Percentiles rank a stretch among this genome's conserved stretches.
Evolutionary conservation across 2,329 filamentous ascomycete species (phyloP).

Genomic region (Neoascochyta sp.): DNA sequence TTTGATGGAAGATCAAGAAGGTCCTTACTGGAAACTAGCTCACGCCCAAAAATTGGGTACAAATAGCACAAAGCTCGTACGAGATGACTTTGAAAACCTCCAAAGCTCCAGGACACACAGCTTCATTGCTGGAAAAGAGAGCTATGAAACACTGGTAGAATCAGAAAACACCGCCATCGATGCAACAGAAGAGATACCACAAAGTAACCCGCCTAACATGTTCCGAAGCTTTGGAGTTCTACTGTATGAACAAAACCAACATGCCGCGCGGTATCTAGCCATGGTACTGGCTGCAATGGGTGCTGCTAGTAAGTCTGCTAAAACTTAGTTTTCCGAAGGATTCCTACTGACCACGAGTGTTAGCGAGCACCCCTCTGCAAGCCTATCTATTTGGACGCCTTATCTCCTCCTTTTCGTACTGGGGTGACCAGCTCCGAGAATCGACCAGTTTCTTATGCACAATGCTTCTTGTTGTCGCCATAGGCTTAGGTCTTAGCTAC

Average conservation of each 20-base stretch:
- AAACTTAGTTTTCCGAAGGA: background rate
- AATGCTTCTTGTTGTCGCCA: conserved; percentile 19
- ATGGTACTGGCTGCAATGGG: conserved; percentile 18
- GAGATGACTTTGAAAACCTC: background rate
- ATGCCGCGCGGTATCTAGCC: conserved; percentile 11
- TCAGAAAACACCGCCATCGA: conserved; percentile 2
- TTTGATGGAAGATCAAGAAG: conserved; percentile 56
- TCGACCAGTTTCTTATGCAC: conserved; percentile 44
- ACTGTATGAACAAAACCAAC: conserved; percentile 16
- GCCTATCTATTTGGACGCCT: conserved; percentile 22
- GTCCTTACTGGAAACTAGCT: conserved; percentile 64
- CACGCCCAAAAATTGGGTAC: conserved; percentile 73
- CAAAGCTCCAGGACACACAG: conserved; percentile 36
- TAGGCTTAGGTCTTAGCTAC: conserved; percentile 19
- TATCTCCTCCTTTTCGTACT: conserved; percentile 20
- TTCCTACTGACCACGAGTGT: background rate
- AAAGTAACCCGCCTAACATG: background rate
- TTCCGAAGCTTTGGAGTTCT: conserved; percentile 9
- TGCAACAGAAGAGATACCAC: conserved; percentile 36
- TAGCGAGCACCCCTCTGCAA: conserved; percentile 19
- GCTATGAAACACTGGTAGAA: conserved; percentile 11
- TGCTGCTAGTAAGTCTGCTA: conserved; percentile 19
- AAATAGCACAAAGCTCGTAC: conserved; percentile 34
- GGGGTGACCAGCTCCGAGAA: conserved; percentile 11
- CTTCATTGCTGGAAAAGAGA: conserved; percentile 7